phyloP scores from a whole-genome alignment of 1,139 yeast species.

The Geotrichum fermentans region DNA sequence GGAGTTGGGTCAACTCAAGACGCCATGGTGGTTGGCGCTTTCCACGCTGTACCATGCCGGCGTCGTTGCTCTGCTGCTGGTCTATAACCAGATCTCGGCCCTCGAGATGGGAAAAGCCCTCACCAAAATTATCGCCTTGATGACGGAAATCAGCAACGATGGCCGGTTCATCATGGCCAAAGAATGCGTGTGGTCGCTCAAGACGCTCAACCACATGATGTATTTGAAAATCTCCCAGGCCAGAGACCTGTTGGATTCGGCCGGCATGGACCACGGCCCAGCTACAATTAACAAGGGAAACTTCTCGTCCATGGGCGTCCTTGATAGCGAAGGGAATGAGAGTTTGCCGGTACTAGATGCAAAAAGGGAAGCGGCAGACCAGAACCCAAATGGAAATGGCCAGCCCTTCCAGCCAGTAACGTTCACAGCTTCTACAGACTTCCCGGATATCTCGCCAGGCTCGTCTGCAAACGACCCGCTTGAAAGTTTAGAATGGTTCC shows the following conservation, averaged over 20 bases:
- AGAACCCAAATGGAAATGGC: conserved; percentile 2
- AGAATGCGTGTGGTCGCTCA: conserved; percentile 62
- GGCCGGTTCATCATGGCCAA: conserved; percentile 55
- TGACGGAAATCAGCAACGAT: conserved; percentile 40
- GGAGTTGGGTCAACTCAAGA: conserved; percentile 24
- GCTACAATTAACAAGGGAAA: conserved; percentile 48
- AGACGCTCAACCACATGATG: conserved; percentile 51
- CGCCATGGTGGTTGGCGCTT: conserved; percentile 56
- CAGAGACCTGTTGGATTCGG: conserved; percentile 36
- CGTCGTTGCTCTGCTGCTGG: conserved; percentile 43
- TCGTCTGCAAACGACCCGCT: conserved; percentile 17
- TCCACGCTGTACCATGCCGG: conserved; percentile 48
- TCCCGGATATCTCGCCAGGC: neutral
- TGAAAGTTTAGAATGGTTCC: conserved; percentile 31
- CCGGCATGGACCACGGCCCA: conserved; percentile 58
- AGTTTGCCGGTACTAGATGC: neutral
- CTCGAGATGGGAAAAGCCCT: conserved; percentile 28
- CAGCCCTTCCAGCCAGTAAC: neutral
- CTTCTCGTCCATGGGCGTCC: conserved; percentile 37
- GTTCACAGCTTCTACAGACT: neutral
- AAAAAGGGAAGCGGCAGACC: no score
- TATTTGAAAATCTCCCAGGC: conserved; percentile 46
- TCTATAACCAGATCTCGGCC: conserved; percentile 41
- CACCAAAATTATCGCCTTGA: conserved; percentile 28
- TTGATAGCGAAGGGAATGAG: conserved; percentile 24